phyloP scores from a whole-genome alignment of 129 eudicot genomes.

The Chrysanthemum lavandulifolium region DNA sequence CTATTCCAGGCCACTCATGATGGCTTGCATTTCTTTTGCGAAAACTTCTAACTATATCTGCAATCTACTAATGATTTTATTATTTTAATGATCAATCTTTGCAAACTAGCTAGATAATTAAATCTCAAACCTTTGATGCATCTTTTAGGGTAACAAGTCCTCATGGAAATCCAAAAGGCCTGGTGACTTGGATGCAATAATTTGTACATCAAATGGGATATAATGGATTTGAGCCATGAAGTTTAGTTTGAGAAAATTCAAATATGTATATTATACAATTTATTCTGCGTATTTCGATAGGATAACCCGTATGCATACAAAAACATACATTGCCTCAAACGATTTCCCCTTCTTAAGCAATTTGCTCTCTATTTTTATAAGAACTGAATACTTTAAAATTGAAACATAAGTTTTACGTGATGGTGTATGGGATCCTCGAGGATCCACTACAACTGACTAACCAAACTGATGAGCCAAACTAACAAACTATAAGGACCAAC shows the following conservation, averaged over 20 bases:
- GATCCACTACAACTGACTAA: no score
- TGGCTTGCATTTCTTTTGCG: slow-evolving; percentile 99
- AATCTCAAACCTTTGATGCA: slow-evolving; percentile 65
- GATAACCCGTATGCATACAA: no score
- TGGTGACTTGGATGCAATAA: slow-evolving; percentile 71
- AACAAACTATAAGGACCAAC: no score
- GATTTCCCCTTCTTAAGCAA: no score
- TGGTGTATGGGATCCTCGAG: no score
- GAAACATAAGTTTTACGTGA: no score
- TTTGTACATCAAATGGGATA: slow-evolving; percentile 34
- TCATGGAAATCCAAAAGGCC: slow-evolving; percentile 75
- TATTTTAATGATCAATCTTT: not conserved
- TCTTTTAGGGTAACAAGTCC: slow-evolving; percentile 81
- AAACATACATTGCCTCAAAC: no score
- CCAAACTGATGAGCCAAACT: no score
- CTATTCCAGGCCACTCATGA: slow-evolving; percentile 86
- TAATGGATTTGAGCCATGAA: not conserved
- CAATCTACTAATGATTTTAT: not conserved
- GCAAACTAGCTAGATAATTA: slow-evolving; percentile 1
- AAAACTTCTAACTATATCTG: slow-evolving; percentile 93
- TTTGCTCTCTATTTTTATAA: no score
- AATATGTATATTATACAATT: no score
- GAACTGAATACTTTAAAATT: no score
- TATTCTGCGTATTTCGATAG: no score
- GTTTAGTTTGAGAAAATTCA: not conserved